phyloP scores from a whole-genome alignment of 805 yeast genomes.

The Metschnikowia cerradonensis region DNA sequence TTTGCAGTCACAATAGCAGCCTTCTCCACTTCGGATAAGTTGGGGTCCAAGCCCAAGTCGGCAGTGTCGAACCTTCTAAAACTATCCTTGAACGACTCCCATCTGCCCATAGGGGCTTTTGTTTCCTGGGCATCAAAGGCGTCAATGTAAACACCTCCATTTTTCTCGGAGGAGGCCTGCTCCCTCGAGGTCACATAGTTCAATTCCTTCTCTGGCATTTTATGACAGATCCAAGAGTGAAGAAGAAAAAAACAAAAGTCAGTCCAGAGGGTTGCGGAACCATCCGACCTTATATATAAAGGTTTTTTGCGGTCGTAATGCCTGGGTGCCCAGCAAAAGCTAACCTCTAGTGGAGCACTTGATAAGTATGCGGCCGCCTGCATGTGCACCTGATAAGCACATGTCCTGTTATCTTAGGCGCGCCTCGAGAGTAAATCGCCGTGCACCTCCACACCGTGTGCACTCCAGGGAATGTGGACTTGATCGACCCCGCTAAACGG shows the following conservation, averaged over 20 bases:
- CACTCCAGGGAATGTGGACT: not conserved
- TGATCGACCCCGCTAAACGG: not conserved
- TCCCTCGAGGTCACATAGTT: slow-evolving; percentile 37
- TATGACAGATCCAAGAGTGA: not conserved
- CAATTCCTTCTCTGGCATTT: slow-evolving; percentile 41
- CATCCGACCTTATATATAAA: not conserved
- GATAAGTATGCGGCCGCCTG: slow-evolving; percentile 1
- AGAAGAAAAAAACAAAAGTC: not conserved
- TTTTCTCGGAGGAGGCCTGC: slow-evolving; percentile 32
- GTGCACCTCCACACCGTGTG: slow-evolving; percentile 1
- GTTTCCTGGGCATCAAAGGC: slow-evolving; percentile 22
- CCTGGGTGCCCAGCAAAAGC: not conserved
- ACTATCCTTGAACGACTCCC: slow-evolving; percentile 25
- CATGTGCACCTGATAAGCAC: slow-evolving; percentile 5
- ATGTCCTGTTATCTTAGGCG: slow-evolving; percentile 1
- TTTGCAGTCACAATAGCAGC: slow-evolving; percentile 48
- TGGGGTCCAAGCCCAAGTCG: slow-evolving; percentile 43
- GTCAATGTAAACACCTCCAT: slow-evolving; percentile 36
- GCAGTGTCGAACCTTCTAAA: slow-evolving; percentile 30
- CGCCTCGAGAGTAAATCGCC: slow-evolving; percentile 1
- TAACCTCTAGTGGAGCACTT: not conserved
- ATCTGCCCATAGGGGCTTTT: slow-evolving; percentile 14
- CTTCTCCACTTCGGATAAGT: slow-evolving; percentile 37
- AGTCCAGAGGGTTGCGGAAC: not conserved
- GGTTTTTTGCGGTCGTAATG: not conserved